phyloP scores from a whole-genome alignment of 768 basidiomycete species.

The Leccinum sublutescens region DNA sequence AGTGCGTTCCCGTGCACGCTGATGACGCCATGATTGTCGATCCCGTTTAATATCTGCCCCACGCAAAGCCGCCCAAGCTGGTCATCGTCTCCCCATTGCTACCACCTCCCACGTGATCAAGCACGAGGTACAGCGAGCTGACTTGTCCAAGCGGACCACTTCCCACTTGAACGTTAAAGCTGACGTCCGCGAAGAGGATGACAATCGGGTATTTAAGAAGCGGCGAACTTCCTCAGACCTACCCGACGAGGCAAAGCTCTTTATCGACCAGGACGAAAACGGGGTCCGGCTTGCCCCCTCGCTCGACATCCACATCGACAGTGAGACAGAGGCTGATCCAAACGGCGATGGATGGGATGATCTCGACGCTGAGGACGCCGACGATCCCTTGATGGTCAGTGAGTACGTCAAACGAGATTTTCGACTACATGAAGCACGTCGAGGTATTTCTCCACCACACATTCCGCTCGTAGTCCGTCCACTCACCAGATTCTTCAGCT shows the following conservation, averaged over 20 bases:
- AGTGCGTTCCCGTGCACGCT: no score
- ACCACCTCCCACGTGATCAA: no score
- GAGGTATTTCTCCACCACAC: constrained; percentile 54
- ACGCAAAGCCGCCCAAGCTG: no score
- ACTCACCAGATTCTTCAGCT: constrained; percentile 41
- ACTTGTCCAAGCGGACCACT: no score
- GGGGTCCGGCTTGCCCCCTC: constrained; percentile 38
- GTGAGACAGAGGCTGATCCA: constrained; percentile 63
- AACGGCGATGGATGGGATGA: constrained; percentile 80
- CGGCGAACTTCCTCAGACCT: constrained; percentile 69
- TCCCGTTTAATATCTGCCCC: no score
- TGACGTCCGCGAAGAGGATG: constrained; percentile 41
- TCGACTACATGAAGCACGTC: constrained; percentile 80
- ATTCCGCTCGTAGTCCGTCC: not conserved
- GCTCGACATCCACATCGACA: constrained; percentile 41
- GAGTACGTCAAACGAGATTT: constrained; percentile 93
- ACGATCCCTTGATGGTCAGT: constrained; percentile 96
- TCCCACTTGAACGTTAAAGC: no score
- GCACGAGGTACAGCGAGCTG: no score
- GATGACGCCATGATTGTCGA: no score
- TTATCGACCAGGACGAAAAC: constrained; percentile 42
- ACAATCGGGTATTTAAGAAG: constrained; percentile 66
- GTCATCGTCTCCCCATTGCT: no score
- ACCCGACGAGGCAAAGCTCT: constrained; percentile 42
- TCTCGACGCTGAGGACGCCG: constrained; percentile 85